These are phyloP conservation scores for Viola pubescens DNA, from an alignment of 441 rosid genomes.

Conservation along the genomic window DNA sequence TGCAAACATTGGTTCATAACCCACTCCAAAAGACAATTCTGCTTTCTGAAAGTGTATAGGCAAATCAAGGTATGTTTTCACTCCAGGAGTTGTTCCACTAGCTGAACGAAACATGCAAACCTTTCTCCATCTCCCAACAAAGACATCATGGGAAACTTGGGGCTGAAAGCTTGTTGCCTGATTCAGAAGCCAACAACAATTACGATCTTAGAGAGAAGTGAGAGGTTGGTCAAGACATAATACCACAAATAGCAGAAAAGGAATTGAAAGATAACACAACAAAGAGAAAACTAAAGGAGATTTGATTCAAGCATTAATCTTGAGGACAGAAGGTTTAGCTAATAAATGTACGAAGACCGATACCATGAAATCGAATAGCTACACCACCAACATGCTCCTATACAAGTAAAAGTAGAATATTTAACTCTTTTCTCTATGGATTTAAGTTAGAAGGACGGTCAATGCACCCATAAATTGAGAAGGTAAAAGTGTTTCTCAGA, in stretches of 20 bases:
- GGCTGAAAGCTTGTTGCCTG: conserved; percentile 99
- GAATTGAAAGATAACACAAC: conserved; percentile 2
- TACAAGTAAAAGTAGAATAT: background rate
- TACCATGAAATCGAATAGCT: background rate
- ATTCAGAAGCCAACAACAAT: conserved; percentile 24
- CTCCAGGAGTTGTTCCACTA: conserved; percentile 95
- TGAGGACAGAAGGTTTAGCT: background rate
- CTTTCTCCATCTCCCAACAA: conserved; percentile 96
- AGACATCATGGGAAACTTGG: conserved; percentile 85
- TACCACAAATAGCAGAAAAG: background rate
- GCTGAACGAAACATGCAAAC: conserved; percentile 90
- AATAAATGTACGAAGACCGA: background rate
- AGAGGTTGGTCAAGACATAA: conserved; percentile 1
- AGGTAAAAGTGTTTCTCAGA: too few relatives aligned
- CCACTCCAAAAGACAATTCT: conserved; percentile 84
- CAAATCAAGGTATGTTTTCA: conserved; percentile 85
- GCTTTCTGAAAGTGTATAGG: conserved; percentile 72
- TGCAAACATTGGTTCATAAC: conserved; percentile 94
- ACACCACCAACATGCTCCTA: background rate
- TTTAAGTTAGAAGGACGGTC: too few relatives aligned
- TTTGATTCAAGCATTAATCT: background rate
- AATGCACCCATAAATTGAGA: too few relatives aligned
- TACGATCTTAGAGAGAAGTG: conserved; percentile 4
- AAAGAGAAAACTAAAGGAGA: too few relatives aligned
- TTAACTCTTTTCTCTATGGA: too few relatives aligned